phyloP scores from a whole-genome alignment of 768 basidiomycete genomes.

The Russula vinacea region DNA sequence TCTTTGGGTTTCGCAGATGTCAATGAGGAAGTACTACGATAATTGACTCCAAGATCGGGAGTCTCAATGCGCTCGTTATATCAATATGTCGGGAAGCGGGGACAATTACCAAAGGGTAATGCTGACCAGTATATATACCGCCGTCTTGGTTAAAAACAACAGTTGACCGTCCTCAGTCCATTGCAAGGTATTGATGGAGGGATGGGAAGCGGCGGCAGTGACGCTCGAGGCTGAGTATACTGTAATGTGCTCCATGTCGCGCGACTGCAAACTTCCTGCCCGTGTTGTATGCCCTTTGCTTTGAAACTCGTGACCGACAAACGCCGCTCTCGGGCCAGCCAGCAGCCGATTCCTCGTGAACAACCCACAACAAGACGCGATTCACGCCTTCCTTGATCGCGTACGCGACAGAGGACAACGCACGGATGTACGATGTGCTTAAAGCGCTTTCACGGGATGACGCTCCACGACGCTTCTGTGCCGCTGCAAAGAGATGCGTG shows the following conservation, averaged over 20 bases:
- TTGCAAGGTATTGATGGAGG: slow-evolving; percentile 59
- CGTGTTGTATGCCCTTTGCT: too few species aligned
- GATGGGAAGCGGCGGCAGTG: slow-evolving; percentile 56
- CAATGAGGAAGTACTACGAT: slow-evolving; percentile 53
- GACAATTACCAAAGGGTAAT: neutral
- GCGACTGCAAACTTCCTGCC: too few species aligned
- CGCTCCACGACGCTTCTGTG: too few species aligned
- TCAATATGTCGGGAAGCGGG: neutral
- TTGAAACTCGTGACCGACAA: too few species aligned
- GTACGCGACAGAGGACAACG: too few species aligned
- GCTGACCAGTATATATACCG: slow-evolving; percentile 65
- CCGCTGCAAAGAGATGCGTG: too few species aligned
- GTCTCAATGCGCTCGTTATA: slow-evolving; percentile 46
- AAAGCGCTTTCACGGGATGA: too few species aligned
- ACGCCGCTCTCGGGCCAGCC: too few species aligned
- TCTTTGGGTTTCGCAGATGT: slow-evolving; percentile 36
- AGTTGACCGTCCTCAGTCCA: slow-evolving; percentile 77
- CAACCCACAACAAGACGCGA: too few species aligned
- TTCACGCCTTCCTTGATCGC: too few species aligned
- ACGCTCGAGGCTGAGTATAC: slow-evolving; percentile 55
- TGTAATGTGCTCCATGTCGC: slow-evolving; percentile 22
- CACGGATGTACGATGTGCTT: too few species aligned
- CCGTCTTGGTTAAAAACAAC: slow-evolving; percentile 60
- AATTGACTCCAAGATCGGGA: slow-evolving; percentile 69
- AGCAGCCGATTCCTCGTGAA: too few species aligned